phyloP scores from a whole-genome alignment of 257 asterid genomes.

The Buddleja alternifolia region DNA sequence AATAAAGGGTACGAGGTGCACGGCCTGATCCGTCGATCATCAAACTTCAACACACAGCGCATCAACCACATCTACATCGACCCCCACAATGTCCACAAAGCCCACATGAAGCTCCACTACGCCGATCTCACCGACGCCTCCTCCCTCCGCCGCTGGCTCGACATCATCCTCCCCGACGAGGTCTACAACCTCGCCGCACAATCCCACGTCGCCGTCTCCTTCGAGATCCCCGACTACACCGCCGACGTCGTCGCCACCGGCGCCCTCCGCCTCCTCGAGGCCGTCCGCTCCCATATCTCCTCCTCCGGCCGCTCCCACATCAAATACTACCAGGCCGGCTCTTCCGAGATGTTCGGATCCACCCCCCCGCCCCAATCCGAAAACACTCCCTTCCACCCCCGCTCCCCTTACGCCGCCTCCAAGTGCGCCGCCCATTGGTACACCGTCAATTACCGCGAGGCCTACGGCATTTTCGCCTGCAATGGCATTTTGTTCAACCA shows the following conservation, averaged over 20 bases:
- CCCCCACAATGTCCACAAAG: conserved; percentile 89
- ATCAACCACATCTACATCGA: conserved; percentile 96
- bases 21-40: conserved; percentile 94
- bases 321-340: conserved; percentile 91
- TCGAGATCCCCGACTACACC: conserved; percentile 98
- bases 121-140: conserved; percentile 97
- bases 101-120: conserved; percentile 93
- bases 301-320: conserved; percentile 78
- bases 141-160: conserved; percentile 99
- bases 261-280: conserved; percentile 93
- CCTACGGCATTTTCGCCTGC: conserved; percentile 87
- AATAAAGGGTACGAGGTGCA: conserved; percentile 85
- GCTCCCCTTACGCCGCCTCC: conserved; percentile 96
- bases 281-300: conserved; percentile 85
- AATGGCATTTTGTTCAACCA: conserved; percentile 93
- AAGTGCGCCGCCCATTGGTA: conserved; percentile 99
- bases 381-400: conserved; percentile 79
- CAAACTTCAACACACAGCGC: conserved; percentile 97
- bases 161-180: conserved; percentile 85
- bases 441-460: conserved; percentile 96
- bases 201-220: conserved; percentile 96
- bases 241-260: conserved; percentile 99
- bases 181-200: conserved; percentile 98
- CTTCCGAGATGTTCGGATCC: conserved; percentile 99
- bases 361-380: conserved; percentile 96